A percentile compares a stretch with the other conserved stretches of the same genome.
These are phyloP conservation scores for Trichothecium roseum DNA, from an alignment of 2,329 filamentous ascomycete genomes.

Conservation along the genomic window DNA sequence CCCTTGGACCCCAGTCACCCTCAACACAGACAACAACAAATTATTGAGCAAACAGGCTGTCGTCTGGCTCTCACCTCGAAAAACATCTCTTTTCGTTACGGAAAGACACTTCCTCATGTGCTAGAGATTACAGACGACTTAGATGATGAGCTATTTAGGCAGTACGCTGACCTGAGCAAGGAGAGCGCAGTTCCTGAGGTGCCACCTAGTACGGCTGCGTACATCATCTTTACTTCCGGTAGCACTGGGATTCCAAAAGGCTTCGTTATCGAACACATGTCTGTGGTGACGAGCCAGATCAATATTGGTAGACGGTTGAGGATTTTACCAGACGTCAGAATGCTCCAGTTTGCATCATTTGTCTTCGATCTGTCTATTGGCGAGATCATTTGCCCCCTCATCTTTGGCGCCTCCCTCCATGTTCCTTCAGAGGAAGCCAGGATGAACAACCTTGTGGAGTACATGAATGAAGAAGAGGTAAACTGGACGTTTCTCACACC, in stretches of 20 bases:
- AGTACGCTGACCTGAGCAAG: no score
- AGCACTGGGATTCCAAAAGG: slow-evolving; percentile 17
- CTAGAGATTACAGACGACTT: not conserved
- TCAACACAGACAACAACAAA: slow-evolving; percentile 24
- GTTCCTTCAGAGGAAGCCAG: not conserved
- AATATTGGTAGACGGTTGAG: slow-evolving; percentile 10
- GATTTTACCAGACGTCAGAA: slow-evolving; percentile 19
- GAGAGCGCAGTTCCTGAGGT: no score
- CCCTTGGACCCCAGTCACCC: slow-evolving; percentile 11
- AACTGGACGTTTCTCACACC: slow-evolving; percentile 2
- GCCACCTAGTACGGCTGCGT: slow-evolving; percentile 4
- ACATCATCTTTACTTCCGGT: slow-evolving; percentile 17
- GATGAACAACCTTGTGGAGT: not conserved
- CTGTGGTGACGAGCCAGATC: slow-evolving; percentile 39
- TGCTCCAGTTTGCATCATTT: slow-evolving; percentile 40
- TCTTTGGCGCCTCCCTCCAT: not conserved
- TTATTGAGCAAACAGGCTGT: slow-evolving; percentile 32
- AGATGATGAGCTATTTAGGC: not conserved
- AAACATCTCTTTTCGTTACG: not conserved
- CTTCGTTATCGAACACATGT: slow-evolving; percentile 29
- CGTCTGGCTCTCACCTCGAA: not conserved
- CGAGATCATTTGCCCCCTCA: not conserved
- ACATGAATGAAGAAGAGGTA: not conserved
- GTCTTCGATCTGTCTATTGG: slow-evolving; percentile 30
- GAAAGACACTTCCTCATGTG: not conserved